A percentile compares a stretch with the other conserved stretches of the same genome.
Conservation (phyloP, 1,139 yeast species). For the Candida albicans region DNA sequence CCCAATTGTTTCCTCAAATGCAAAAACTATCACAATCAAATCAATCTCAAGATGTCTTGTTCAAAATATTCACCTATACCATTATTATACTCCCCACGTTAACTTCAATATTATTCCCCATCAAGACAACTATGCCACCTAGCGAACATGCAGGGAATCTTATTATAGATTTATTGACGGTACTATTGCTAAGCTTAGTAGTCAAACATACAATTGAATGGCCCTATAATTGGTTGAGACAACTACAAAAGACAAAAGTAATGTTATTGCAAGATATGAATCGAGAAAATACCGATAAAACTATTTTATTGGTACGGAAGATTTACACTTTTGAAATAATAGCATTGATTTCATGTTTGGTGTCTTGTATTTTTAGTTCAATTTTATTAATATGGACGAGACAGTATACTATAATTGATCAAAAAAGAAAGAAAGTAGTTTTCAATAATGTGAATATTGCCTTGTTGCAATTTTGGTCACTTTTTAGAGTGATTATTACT, state of each 20-base stretch:
- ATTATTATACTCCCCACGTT: constrained; percentile 16
- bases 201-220: constrained; percentile 32
- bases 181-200: constrained; percentile 28
- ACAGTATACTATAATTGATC: constrained; percentile 27
- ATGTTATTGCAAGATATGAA: constrained; percentile 20
- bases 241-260: constrained; percentile 22
- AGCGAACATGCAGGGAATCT: constrained; percentile 19
- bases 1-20: constrained; percentile 1
- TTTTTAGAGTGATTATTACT: constrained; percentile 21
- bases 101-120: constrained; percentile 16
- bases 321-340: constrained; percentile 22
- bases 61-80: constrained; percentile 14
- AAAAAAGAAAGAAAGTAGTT: constrained; percentile 27
- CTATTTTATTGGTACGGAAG: constrained; percentile 15
- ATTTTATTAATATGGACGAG: constrained; percentile 28
- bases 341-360: constrained; percentile 25
- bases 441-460: constrained; percentile 35
- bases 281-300: constrained; percentile 8
- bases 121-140: constrained; percentile 11
- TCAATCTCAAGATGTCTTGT: constrained; percentile 11
- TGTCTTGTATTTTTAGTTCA: constrained; percentile 26
- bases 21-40: constrained; percentile 3
- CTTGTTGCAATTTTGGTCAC: constrained; percentile 31
- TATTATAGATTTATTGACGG: constrained; percentile 29
- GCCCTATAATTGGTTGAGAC: constrained; percentile 39